Evolutionary conservation across 1,284 basidiomycete species (phyloP).

Genomic region (Trichosporon sp.): DNA sequence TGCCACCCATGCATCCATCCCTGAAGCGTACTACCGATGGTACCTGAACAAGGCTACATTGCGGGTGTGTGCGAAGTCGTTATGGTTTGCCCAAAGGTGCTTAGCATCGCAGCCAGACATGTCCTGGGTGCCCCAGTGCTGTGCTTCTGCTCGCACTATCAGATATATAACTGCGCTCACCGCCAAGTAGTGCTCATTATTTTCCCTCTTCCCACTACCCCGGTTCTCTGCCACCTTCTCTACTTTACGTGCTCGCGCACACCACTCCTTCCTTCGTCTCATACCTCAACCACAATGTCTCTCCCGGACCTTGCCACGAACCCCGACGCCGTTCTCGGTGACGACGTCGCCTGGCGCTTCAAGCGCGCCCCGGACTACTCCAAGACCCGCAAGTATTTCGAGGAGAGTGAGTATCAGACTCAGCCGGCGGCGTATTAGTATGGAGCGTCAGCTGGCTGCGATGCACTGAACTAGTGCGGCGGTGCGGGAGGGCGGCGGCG

Average conservation of each 20-base stretch:
- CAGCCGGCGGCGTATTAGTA: neutral
- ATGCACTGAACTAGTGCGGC: neutral
- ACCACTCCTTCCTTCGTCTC: neutral
- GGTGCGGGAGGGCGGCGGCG: neutral
- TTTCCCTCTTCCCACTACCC: neutral
- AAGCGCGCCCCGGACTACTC: constrained; percentile 28
- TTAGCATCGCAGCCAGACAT: neutral
- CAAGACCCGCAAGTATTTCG: constrained; percentile 28
- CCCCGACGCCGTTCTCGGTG: constrained; percentile 31
- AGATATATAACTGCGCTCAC: neutral
- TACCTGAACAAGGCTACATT: neutral
- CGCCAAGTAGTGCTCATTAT: neutral
- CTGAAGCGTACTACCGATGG: constrained; percentile 12
- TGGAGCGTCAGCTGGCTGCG: neutral
- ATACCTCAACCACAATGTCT: constrained; percentile 13
- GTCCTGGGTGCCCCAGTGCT: constrained; percentile 1
- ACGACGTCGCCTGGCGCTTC: constrained; percentile 30
- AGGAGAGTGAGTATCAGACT: constrained; percentile 25
- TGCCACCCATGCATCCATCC: constrained; percentile 8
- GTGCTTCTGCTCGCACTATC: neutral
- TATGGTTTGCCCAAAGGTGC: constrained; percentile 7
- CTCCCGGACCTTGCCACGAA: constrained; percentile 30
- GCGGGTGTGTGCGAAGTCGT: constrained; percentile 6
- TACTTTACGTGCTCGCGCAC: neutral
- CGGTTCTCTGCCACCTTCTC: neutral